Evolutionary conservation across 2,329 filamentous ascomycete genomes (phyloP).

Genomic region (Cladosporium sp.): DNA sequence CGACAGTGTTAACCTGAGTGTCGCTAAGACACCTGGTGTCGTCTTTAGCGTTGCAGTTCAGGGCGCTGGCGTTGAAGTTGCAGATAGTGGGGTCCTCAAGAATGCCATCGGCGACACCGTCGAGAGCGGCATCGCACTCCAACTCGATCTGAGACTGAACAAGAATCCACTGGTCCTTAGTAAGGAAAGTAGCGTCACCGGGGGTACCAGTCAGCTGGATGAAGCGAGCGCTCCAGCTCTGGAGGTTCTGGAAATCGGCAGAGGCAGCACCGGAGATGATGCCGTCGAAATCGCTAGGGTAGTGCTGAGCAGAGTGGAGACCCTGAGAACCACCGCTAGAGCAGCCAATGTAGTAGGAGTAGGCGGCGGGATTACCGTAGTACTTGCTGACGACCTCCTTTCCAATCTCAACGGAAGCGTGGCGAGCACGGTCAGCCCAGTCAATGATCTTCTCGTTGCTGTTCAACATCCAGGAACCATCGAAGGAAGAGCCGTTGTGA

Average conservation of each 20-base stretch:
- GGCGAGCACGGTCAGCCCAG: slow-evolving; percentile 36
- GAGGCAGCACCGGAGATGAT: slow-evolving; percentile 49
- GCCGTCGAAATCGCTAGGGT: slow-evolving; percentile 51
- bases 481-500: slow-evolving; percentile 35
- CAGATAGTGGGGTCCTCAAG: slow-evolving; percentile 49
- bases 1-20: slow-evolving; percentile 47
- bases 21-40: slow-evolving; percentile 46
- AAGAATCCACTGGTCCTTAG: slow-evolving; percentile 42
- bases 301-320: slow-evolving; percentile 47
- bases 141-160: slow-evolving; percentile 47
- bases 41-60: slow-evolving; percentile 39
- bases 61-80: slow-evolving; percentile 37
- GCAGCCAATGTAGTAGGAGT: slow-evolving; percentile 52
- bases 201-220: slow-evolving; percentile 43
- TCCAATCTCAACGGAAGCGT: slow-evolving; percentile 34
- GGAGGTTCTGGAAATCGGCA: slow-evolving; percentile 45
- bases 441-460: slow-evolving; percentile 35
- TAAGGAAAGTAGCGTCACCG: slow-evolving; percentile 43
- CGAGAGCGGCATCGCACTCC: slow-evolving; percentile 53
- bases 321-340: slow-evolving; percentile 51
- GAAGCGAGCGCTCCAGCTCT: slow-evolving; percentile 48
- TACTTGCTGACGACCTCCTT: slow-evolving; percentile 39
- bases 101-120: slow-evolving; percentile 51
- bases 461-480: slow-evolving; percentile 32
- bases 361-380: slow-evolving; percentile 40